Conservation (phyloP, 78 protist genomes). For the Dictyostelium citrinum region DNA sequence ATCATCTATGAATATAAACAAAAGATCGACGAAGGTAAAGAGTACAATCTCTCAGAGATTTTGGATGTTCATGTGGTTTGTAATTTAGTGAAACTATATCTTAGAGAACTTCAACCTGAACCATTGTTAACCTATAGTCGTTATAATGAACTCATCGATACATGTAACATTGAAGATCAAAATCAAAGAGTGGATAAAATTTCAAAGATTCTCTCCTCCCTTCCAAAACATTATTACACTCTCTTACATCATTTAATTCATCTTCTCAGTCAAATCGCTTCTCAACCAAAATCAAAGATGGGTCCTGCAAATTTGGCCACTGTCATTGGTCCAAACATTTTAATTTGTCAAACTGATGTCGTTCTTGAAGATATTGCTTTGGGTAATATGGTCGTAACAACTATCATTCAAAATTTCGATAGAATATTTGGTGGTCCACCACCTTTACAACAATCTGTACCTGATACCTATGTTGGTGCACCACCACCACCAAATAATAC, state of each 20-base stretch:
- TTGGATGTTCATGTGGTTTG: constrained; percentile 45
- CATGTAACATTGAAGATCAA: constrained; percentile 50
- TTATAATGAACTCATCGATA: constrained; percentile 59
- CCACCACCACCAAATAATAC: background rate
- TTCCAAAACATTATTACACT: constrained; percentile 56
- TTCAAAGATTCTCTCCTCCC: background rate
- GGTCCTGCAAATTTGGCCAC: constrained; percentile 78
- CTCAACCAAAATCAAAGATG: constrained; percentile 38
- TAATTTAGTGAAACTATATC: constrained; percentile 51
- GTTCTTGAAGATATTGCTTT: constrained; percentile 72
- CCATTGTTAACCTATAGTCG: constrained; percentile 63
- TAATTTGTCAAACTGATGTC: constrained; percentile 52
- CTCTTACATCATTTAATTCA: constrained; percentile 54
- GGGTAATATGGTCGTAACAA: constrained; percentile 66
- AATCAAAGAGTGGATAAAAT: constrained; percentile 40
- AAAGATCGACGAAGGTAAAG: constrained; percentile 65
- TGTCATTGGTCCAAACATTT: constrained; percentile 71
- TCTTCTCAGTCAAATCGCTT: constrained; percentile 13
- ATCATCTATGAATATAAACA: constrained; percentile 18
- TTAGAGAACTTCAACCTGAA: constrained; percentile 68
- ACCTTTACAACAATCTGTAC: background rate
- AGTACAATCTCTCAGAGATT: constrained; percentile 9
- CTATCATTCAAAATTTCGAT: constrained; percentile 72
- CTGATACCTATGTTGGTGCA: background rate
- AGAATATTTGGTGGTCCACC: constrained; percentile 68